Evolutionary conservation across 1,284 basidiomycete genomes (phyloP).

Genomic region (Marasmius tenuissimus): DNA sequence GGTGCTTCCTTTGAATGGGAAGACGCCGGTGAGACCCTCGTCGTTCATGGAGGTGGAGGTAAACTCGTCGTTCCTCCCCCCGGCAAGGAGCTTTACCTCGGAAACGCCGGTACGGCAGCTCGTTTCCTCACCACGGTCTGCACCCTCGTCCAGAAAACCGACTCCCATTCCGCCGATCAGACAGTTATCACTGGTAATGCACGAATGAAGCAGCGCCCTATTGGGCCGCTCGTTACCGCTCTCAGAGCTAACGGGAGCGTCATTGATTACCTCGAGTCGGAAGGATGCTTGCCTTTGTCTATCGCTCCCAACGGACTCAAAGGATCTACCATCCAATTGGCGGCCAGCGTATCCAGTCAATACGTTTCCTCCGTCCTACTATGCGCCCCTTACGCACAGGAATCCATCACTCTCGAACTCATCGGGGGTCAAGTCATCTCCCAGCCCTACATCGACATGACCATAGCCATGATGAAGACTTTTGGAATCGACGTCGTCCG

Average conservation of each 20-base stretch:
- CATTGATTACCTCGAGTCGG: slow-evolving; percentile 78
- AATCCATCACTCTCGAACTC: slow-evolving; percentile 86
- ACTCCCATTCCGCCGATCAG: slow-evolving; percentile 39
- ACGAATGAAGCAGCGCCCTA: slow-evolving; percentile 96
- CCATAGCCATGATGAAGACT: slow-evolving; percentile 95
- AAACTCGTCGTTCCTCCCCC: slow-evolving; percentile 74
- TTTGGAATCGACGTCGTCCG: slow-evolving; percentile 86
- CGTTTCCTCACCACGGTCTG: slow-evolving; percentile 98
- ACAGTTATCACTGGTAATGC: slow-evolving; percentile 96
- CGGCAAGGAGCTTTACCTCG: slow-evolving; percentile 91
- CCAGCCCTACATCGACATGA: slow-evolving; percentile 99
- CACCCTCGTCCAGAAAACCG: slow-evolving; percentile 68
- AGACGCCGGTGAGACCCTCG: slow-evolving; percentile 87
- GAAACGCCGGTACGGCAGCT: slow-evolving; percentile 97
- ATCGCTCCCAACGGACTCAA: slow-evolving; percentile 85
- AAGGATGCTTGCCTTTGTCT: slow-evolving; percentile 87
- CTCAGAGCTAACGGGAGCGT: slow-evolving; percentile 80
- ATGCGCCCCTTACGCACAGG: slow-evolving; percentile 89
- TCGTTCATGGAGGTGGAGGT: slow-evolving; percentile 88
- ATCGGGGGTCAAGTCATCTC: slow-evolving; percentile 94
- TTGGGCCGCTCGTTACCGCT: slow-evolving; percentile 94
- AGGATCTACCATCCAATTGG: slow-evolving; percentile 84
- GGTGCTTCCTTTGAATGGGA: slow-evolving; percentile 87
- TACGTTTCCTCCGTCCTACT: slow-evolving; percentile 97
- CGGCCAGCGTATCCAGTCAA: slow-evolving; percentile 95